Evolutionary conservation across 331 rosid genomes (phyloP).

Genomic region (Acacia pycnantha): DNA sequence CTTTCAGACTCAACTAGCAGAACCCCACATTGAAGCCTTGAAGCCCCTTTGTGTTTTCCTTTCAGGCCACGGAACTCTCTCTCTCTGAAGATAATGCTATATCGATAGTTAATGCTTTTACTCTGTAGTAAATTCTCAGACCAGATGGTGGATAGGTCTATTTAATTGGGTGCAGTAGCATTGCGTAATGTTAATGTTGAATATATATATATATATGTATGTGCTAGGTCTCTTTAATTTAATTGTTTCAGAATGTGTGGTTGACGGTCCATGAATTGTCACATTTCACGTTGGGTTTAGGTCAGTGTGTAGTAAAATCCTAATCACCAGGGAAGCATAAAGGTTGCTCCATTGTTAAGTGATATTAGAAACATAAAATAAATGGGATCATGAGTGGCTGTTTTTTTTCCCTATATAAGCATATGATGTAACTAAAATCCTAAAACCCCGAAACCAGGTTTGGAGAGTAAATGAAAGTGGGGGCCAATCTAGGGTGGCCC

Average conservation of each 20-base stretch:
- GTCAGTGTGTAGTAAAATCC: constrained; percentile 5
- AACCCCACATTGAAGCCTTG: constrained; percentile 1
- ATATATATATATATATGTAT: background rate
- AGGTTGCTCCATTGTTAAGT: too few species aligned
- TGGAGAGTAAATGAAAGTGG: background rate
- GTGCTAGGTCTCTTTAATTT: background rate
- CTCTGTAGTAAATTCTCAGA: constrained; percentile 23
- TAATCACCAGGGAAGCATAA: background rate
- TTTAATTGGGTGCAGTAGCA: constrained; percentile 5
- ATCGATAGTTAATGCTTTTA: constrained; percentile 9
- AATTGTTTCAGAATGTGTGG: background rate
- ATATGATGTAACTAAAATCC: background rate
- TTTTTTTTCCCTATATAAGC: background rate
- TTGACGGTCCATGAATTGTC: background rate
- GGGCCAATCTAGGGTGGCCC: background rate
- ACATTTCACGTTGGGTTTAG: background rate
- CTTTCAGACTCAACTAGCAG: constrained; percentile 31
- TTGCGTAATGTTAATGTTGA: background rate
- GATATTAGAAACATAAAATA: background rate
- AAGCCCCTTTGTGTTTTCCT: background rate
- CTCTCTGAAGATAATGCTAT: background rate
- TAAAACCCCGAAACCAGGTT: background rate
- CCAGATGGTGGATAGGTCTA: constrained; percentile 30
- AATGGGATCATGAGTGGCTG: background rate
- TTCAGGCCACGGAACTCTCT: background rate